Evolutionary conservation across 768 basidiomycete genomes (phyloP), one percentile per base, ranked within the genome.

Genomic region (Rickenella mellea): DNA sequence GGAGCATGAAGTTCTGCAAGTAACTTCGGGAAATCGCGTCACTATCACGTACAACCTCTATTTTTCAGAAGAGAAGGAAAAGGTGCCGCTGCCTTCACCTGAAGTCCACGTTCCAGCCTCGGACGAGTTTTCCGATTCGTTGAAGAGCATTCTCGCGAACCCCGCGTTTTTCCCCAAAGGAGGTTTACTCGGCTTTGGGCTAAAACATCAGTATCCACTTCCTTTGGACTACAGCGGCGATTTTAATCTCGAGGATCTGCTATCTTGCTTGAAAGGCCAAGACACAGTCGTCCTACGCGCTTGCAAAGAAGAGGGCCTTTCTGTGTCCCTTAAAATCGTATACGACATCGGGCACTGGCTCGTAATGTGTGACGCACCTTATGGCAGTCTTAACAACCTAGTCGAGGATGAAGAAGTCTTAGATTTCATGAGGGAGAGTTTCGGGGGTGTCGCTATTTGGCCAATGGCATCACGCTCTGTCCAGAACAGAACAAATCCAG

Each of bases 31-130:
- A 1, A 51, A 63, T 27, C 63, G 73, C 1, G 57, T 73, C 27
- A 73, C 66, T 2, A 32, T 73, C 38, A 67, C 70, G 1, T 70
- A 65, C 52, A 69, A 70, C 43, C 60, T 70, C 19, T 59, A 61
- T 42, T 55, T 47, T 27, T 27, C 47, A 21, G 43, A 49, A 7
- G 7, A 37, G n/a, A n/a, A n/a, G n/a, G n/a, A n/a, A n/a, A n/a
- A n/a, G n/a, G n/a, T n/a, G n/a, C n/a, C n/a, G n/a, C n/a, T n/a
- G n/a, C n/a, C n/a, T n/a, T n/a, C n/a, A n/a, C n/a, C n/a, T n/a
- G n/a, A n/a, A n/a, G n/a, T n/a, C 17, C 25, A n/a, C 40, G 19
- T 40, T 48, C 19, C 45, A 42, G 11, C 33, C 40, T 20, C 29
- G 25, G 19, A 28, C 8, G 27, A 12, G 7, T 51, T 56, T 33